These are phyloP conservation scores for Endotrypanum monterogeii DNA, from an alignment of 208 protist species.

Conservation along the genomic window DNA sequence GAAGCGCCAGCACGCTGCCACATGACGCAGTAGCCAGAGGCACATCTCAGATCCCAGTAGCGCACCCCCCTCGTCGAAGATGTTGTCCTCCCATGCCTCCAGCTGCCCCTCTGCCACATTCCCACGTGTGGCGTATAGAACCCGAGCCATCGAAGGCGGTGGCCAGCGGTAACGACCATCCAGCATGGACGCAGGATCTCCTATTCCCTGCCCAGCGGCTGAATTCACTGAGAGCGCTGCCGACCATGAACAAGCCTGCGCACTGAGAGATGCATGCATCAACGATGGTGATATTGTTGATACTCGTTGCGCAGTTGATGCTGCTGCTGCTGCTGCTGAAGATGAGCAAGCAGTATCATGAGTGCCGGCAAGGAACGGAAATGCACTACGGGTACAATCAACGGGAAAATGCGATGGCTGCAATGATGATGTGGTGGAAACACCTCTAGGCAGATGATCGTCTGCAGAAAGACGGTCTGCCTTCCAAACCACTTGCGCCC, in stretches of 20 bases:
- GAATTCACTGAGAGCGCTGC: background rate
- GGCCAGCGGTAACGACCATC: background rate
- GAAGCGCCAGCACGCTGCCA: background rate
- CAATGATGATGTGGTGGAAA: background rate
- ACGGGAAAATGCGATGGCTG: background rate
- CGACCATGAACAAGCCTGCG: background rate
- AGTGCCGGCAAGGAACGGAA: background rate
- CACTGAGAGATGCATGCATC: background rate
- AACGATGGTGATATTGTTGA: background rate
- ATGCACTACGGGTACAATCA: background rate
- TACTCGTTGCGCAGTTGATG: background rate
- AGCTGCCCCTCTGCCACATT: background rate
- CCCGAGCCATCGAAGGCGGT: background rate
- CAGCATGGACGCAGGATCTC: too few relatives aligned
- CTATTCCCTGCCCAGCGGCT: background rate
- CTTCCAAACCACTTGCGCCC: conserved; percentile 5
- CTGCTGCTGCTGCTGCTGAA: background rate
- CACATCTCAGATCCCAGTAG: background rate
- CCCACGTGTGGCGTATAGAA: background rate
- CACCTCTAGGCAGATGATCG: background rate
- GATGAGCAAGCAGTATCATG: background rate
- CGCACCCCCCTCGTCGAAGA: conserved; percentile 15
- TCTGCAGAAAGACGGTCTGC: background rate
- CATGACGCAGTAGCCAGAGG: conserved; percentile 1
- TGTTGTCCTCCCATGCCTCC: conserved; percentile 6